phyloP scores from a whole-genome alignment of 306 rosid species.

The Prunus mume region DNA sequence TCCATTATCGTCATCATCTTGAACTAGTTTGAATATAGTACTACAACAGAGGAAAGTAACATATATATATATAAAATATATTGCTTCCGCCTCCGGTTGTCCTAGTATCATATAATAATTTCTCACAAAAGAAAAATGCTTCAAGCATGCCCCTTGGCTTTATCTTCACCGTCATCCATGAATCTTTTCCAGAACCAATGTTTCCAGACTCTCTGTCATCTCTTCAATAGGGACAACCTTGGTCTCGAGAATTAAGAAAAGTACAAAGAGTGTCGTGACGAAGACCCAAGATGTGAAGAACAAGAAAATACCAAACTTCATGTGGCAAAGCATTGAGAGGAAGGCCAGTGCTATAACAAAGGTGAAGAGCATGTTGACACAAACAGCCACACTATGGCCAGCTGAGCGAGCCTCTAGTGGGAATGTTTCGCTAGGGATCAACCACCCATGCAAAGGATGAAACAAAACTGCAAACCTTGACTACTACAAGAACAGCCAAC shows the following conservation, averaged over 20 bases:
- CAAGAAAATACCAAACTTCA: constrained; percentile 71
- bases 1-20: too few species aligned
- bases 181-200: constrained; percentile 84
- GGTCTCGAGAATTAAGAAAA: constrained; percentile 69
- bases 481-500: constrained; percentile 49
- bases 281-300: constrained; percentile 80
- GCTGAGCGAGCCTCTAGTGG: constrained; percentile 75
- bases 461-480: constrained; percentile 62
- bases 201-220: constrained; percentile 73
- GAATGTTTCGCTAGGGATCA: constrained; percentile 78
- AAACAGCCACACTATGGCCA: constrained; percentile 64
- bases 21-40: too few species aligned
- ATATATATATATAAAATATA: too few species aligned
- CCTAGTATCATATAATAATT: too few species aligned
- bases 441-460: constrained; percentile 79
- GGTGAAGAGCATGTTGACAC: constrained; percentile 65
- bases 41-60: too few species aligned
- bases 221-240: constrained; percentile 82
- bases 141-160: background rate
- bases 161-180: constrained; percentile 27
- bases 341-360: constrained; percentile 42
- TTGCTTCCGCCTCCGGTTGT: too few species aligned
- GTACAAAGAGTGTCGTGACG: constrained; percentile 48
- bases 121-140: too few species aligned
- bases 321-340: constrained; percentile 69